Conservation (phyloP, 2,329 filamentous ascomycete species). For the Fusarium chaquense region DNA sequence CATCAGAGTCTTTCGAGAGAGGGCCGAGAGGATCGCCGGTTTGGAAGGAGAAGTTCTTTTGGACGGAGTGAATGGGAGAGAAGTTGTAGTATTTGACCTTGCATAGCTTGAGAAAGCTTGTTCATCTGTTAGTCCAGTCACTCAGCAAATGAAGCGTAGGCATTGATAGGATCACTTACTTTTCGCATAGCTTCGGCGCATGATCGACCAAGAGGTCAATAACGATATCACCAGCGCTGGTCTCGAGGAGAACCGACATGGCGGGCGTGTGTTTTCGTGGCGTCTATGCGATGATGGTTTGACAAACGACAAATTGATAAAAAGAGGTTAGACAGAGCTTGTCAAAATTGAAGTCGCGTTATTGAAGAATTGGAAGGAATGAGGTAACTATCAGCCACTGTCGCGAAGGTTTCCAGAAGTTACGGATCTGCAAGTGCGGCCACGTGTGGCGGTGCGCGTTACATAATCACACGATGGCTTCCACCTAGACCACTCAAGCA, state of each 20-base stretch:
- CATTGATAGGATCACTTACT: slow-evolving; percentile 71
- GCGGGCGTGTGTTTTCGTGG: not conserved
- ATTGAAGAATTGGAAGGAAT: slow-evolving; percentile 17
- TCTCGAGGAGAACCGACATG: slow-evolving; percentile 96
- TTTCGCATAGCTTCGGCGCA: slow-evolving; percentile 92
- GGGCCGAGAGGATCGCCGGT: slow-evolving; percentile 95
- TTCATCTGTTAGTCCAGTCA: slow-evolving; percentile 55
- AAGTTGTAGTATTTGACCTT: slow-evolving; percentile 99
- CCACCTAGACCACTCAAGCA: not conserved
- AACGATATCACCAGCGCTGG: slow-evolving; percentile 91
- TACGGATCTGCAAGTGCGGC: not conserved
- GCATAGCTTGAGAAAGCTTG: slow-evolving; percentile 96
- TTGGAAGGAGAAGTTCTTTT: slow-evolving; percentile 96
- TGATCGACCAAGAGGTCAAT: slow-evolving; percentile 92
- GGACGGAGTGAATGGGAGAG: slow-evolving; percentile 88
- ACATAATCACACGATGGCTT: slow-evolving; percentile 17
- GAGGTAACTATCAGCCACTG: slow-evolving; percentile 29
- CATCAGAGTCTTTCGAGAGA: slow-evolving; percentile 85
- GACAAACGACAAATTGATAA: not conserved
- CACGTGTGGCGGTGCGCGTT: slow-evolving; percentile 20
- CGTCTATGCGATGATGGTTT: not conserved
- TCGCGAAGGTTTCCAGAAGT: slow-evolving; percentile 29
- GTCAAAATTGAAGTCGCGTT: slow-evolving; percentile 6
- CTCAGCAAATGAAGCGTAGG: slow-evolving; percentile 25
- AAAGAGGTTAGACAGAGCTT: not conserved